A percentile compares a stretch with the other conserved stretches of the same genome.
Conservation (phyloP, 75 land plant species). For the Pinus albicaulis region DNA sequence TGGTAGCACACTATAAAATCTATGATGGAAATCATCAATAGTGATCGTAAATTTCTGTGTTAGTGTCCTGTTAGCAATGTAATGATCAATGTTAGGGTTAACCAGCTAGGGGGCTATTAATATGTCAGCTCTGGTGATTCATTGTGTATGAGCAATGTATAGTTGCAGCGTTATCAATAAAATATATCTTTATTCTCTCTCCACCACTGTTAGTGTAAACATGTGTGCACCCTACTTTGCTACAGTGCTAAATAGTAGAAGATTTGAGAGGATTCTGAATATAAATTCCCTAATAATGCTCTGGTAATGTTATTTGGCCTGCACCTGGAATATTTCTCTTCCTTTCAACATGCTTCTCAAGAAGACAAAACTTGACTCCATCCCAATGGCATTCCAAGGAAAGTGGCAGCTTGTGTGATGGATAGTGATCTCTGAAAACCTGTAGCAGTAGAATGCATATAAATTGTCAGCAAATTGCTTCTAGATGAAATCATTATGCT, state of each 20-base stretch:
- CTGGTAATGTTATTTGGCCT: background rate
- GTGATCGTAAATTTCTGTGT: no score
- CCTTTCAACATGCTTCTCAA: background rate
- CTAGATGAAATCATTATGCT: background rate
- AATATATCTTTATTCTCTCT: no score
- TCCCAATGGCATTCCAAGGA: constrained; percentile 9
- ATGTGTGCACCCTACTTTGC: background rate
- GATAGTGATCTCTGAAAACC: constrained; percentile 1
- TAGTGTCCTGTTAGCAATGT: no score
- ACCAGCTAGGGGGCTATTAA: no score
- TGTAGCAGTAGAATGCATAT: background rate
- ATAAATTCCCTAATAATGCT: background rate
- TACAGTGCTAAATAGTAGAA: background rate
- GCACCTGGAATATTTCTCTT: background rate
- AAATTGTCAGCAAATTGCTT: background rate
- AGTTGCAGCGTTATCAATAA: no score
- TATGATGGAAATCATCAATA: no score
- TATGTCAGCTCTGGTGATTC: no score
- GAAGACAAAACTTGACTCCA: background rate
- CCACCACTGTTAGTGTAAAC: no score
- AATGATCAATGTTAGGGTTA: no score
- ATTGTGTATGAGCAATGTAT: no score
- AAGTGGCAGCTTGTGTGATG: background rate
- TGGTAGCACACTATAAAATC: no score
- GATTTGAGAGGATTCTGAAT: background rate